Evolutionary conservation across 2,329 filamentous ascomycete genomes (phyloP).

Genomic region (Xylaria sp.): DNA sequence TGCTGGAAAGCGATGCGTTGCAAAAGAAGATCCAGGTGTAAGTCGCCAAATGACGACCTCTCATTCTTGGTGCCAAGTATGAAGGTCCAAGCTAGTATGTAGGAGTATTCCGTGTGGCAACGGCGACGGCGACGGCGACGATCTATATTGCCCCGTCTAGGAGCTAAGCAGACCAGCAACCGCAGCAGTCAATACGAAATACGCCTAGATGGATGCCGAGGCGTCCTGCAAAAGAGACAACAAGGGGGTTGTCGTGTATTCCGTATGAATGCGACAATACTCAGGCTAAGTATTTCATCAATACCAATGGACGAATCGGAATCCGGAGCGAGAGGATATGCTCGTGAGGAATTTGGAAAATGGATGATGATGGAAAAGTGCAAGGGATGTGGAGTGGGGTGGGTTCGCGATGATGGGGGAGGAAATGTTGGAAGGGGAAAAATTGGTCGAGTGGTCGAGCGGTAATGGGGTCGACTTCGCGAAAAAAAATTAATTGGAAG

Average conservation of each 20-base stretch:
- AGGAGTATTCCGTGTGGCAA: too few species aligned
- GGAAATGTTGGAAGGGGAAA: slow-evolving; percentile 1
- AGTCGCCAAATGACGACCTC: slow-evolving; percentile 5
- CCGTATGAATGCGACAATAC: not conserved
- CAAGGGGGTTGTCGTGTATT: not conserved
- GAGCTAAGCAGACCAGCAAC: not conserved
- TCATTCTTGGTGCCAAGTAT: slow-evolving; percentile 3
- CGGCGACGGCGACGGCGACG: too few species aligned
- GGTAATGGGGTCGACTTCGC: slow-evolving; percentile 11
- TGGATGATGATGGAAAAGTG: not conserved
- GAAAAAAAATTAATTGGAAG: slow-evolving; percentile 4
- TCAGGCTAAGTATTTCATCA: not conserved
- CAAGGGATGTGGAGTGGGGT: slow-evolving; percentile 1
- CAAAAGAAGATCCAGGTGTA: slow-evolving; percentile 1
- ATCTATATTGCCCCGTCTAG: too few species aligned
- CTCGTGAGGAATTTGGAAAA: slow-evolving; percentile 10
- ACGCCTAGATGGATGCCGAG: not conserved
- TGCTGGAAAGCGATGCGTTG: not conserved
- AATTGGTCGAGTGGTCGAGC: slow-evolving; percentile 13
- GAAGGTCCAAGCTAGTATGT: not conserved
- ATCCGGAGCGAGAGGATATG: slow-evolving; percentile 12
- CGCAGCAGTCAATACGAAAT: not conserved
- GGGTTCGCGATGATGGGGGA: slow-evolving; percentile 7
- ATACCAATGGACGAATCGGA: slow-evolving; percentile 14
- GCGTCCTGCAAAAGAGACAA: not conserved